Evolutionary conservation across 805 yeast species (phyloP).

Genomic region (Schwanniomyces polymorphus): DNA sequence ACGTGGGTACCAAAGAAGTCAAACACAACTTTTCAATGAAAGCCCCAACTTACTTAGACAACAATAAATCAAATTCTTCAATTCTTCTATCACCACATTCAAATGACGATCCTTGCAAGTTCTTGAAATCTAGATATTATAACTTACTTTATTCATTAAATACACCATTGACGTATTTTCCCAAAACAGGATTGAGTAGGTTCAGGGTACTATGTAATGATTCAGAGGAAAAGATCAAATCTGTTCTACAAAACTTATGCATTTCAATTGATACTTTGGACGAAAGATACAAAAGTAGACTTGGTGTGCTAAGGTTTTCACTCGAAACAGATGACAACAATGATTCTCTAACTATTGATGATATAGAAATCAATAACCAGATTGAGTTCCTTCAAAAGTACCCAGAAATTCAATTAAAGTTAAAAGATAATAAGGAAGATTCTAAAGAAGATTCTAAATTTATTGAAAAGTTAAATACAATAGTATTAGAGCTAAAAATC

Average conservation of each 20-base stretch:
- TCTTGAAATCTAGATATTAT: constrained; percentile 33
- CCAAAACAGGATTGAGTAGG: constrained; percentile 51
- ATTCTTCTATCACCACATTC: constrained; percentile 14
- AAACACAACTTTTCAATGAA: constrained; percentile 13
- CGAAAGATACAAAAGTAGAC: constrained; percentile 36
- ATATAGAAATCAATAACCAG: constrained; percentile 21
- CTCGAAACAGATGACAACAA: constrained; percentile 1
- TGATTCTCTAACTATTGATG: not conserved
- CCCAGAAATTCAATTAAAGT: constrained; percentile 1
- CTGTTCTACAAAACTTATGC: constrained; percentile 27
- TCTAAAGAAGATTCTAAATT: constrained; percentile 1
- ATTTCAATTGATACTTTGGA: constrained; percentile 42
- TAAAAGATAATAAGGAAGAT: not conserved
- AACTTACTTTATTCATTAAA: constrained; percentile 36
- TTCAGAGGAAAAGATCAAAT: constrained; percentile 14
- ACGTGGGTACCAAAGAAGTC: not conserved
- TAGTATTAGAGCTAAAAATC: constrained; percentile 44
- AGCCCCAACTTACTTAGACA: constrained; percentile 9
- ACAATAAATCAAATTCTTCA: not conserved
- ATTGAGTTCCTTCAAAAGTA: constrained; percentile 11
- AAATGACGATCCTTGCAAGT: constrained; percentile 24
- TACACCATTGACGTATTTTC: constrained; percentile 41
- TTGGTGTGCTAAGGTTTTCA: constrained; percentile 18
- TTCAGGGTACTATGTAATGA: constrained; percentile 41
- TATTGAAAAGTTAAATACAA: constrained; percentile 21